Evolutionary conservation across 2,329 filamentous ascomycete genomes (phyloP), one percentile per base, ranked within the genome.

Genomic region (Claviceps sp.): DNA sequence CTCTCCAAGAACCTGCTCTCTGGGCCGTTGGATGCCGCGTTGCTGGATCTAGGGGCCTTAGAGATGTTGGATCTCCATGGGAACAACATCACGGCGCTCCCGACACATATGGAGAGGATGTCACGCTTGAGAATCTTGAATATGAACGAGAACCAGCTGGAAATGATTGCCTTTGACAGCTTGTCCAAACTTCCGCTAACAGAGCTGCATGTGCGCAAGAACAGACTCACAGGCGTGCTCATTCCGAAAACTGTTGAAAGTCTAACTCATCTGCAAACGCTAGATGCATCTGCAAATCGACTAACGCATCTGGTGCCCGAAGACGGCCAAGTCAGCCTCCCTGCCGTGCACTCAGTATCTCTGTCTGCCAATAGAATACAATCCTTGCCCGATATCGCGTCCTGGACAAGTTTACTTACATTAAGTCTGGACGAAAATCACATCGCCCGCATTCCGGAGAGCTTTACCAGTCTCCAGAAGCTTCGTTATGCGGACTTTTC

Each of bases 371-470:
- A 98, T 64, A 79, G 87, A 11, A 70, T 98, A 6, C 79, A 81
- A 54, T 67, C 67, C 0, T 70, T 98, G 13, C 89, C 91, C 0
- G 77, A 87, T 57, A 72, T 96, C 58, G 75, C 77, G n/a, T 74
- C 75, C 2, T 96, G 89, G 86, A 73, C 72, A 4, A 82, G 76
- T 49, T 76, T 97, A 5, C 67, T 85, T 38, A 89, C 84, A 1
- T 69, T 98, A 11, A 76, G 82, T 1, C 84, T 84, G 0, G 87
- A 91, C 48, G 87, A 94, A 59, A 98, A 98, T 63, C 84, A 77
- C 59, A 79, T 98, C 24, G 72, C 77, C 2, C 71, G 75, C 3
- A 74, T 97, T n/a, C 93, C 91, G 0, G 73, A 80, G 34, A 89
- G 89, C 0, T 87, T 97, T 57, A 73, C 77, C 1, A 72, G 71